These are phyloP conservation scores for Zoysia matrella DNA, from an alignment of 202 grass and related monocot species.

Conservation along the genomic window DNA sequence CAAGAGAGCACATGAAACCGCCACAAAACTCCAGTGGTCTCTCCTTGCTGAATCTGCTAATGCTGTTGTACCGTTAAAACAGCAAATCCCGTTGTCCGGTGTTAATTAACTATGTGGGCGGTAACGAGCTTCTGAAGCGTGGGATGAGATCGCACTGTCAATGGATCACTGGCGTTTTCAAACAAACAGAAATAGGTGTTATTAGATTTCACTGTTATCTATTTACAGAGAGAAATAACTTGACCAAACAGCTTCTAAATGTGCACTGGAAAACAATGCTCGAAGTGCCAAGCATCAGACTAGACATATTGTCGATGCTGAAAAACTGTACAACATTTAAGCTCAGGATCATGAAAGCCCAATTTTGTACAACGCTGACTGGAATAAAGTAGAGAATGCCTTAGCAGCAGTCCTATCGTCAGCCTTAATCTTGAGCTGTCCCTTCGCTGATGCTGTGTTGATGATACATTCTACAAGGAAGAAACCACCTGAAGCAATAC, in stretches of 20 bases:
- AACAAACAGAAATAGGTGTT: no score
- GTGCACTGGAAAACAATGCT: background rate
- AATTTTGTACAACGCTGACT: slow-evolving; percentile 82
- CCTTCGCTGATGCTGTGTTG: slow-evolving; percentile 83
- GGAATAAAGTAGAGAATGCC: slow-evolving; percentile 61
- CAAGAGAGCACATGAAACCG: slow-evolving; percentile 13
- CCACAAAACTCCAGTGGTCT: slow-evolving; percentile 19
- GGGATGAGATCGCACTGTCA: no score
- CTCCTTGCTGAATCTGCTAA: slow-evolving; percentile 16
- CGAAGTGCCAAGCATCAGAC: background rate
- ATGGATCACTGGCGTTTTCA: no score
- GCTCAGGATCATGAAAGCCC: slow-evolving; percentile 56
- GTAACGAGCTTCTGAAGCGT: no score
- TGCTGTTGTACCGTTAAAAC: background rate
- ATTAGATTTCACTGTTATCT: no score
- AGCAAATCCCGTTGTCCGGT: slow-evolving; percentile 13
- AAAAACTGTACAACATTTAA: background rate
- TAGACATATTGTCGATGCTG: background rate
- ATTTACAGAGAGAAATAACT: no score
- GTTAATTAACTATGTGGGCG: background rate
- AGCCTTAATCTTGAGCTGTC: slow-evolving; percentile 91
- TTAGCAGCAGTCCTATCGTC: slow-evolving; percentile 68
- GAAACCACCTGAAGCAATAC: slow-evolving; percentile 97
- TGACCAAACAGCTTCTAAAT: background rate
- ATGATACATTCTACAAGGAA: slow-evolving; percentile 96